These are phyloP conservation scores for Colletotrichum sp. DNA, from an alignment of 2,329 filamentous ascomycete genomes.

Conservation along the genomic window DNA sequence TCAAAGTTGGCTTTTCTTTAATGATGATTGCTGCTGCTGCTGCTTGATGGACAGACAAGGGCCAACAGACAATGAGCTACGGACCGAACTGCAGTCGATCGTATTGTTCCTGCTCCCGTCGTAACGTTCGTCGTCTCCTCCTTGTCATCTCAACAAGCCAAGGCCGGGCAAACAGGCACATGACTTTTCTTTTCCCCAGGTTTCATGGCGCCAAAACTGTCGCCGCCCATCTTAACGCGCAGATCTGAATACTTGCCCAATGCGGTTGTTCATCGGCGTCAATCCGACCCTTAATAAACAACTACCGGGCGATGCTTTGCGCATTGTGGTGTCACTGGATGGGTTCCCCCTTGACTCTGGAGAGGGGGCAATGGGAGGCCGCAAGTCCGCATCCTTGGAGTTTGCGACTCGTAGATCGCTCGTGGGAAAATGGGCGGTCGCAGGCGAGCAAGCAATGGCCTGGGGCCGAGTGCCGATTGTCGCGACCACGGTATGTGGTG, in stretches of 20 bases:
- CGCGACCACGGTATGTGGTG: neutral
- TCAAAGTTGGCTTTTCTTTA: neutral
- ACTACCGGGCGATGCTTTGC: neutral
- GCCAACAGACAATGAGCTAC: neutral
- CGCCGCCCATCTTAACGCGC: neutral
- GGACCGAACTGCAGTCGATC: neutral
- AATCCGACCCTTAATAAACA: neutral
- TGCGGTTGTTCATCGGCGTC: neutral
- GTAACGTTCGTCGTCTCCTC: neutral
- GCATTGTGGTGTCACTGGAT: neutral
- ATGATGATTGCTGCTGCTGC: neutral
- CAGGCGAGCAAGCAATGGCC: neutral
- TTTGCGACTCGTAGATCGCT: neutral
- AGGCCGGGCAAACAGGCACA: neutral
- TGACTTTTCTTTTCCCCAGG: neutral
- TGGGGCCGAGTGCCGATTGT: neutral
- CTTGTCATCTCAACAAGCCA: neutral
- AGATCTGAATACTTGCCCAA: neutral
- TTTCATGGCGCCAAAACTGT: slow-evolving; percentile 1
- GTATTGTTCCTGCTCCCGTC: neutral
- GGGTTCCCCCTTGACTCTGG: neutral
- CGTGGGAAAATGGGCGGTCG: neutral
- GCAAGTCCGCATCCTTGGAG: neutral
- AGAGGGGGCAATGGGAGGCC: neutral
- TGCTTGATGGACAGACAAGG: neutral